phyloP scores from a whole-genome alignment of 78 protist genomes.

The Pelomyxa schiedti region DNA sequence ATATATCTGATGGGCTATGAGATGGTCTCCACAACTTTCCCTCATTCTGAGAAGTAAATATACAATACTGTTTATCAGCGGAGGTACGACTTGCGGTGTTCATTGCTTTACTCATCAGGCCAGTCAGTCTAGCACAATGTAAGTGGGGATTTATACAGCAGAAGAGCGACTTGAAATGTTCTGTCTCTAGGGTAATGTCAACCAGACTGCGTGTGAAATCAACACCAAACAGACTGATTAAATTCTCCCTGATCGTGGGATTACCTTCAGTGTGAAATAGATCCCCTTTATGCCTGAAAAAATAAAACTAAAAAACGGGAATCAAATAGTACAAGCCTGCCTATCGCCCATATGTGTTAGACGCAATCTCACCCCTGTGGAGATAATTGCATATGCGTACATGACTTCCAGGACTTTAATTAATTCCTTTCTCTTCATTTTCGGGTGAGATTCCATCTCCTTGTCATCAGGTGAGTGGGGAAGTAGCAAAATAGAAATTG shows the following conservation, averaged over 20 bases:
- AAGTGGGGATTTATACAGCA: background rate
- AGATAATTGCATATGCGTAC: conserved; percentile 61
- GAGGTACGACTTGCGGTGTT: no score
- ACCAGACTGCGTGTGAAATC: conserved; percentile 7
- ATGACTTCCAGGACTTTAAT: conserved; percentile 8
- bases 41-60: no score
- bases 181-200: background rate
- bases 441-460: background rate
- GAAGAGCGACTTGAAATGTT: background rate
- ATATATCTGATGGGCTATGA: no score
- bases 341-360: conserved; percentile 2
- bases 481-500: background rate
- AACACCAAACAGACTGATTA: conserved; percentile 51
- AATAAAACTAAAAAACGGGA: background rate
- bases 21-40: no score
- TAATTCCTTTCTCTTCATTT: conserved; percentile 30
- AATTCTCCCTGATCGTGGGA: conserved; percentile 6
- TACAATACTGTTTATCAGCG: no score
- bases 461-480: background rate
- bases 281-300: no score
- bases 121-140: background rate
- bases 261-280: conserved; percentile 4
- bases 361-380: background rate
- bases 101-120: background rate
- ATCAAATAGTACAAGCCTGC: no score